Evolutionary conservation across 257 asterid genomes (phyloP), one percentile per base, ranked within the genome.

Genomic region (Solanum gandarillasii): DNA sequence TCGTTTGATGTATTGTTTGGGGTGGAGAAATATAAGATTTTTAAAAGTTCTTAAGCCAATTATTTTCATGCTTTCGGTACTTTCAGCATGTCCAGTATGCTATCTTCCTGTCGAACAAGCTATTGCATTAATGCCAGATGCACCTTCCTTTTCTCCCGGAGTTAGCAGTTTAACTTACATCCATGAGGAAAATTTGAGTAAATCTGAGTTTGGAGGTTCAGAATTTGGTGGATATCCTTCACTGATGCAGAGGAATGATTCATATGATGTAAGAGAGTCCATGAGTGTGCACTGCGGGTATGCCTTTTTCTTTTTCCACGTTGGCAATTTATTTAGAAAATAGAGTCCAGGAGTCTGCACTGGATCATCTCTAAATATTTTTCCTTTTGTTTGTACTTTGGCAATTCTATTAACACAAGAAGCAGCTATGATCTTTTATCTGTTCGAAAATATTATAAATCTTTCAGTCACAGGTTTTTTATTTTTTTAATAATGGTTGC

Each of bases 271-370:
- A 89, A 91, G 90, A 89, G 98, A 95, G 87, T 93, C 98, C 20
- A 96, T 95, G 99, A 91, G 86, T 83, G 91, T 96, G 89, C 97
- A 96, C 87, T 95, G 98, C 88, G 99, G 99, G 99, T 96, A 96
- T 87, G 98, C 34, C 88, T 20, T 75, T 62, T 41, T 41, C 84
- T 38, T 23, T 74, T 74, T 38, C 58, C 23, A 39, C 20, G 25
- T 78, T 41, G 84, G 38, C 36, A 78, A 78, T 41, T 39, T 41
- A 78, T 78, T 32, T 23, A 39, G 62, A 41, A n/a, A 41, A 76
- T 16, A 78, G 32, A 75, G 84, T 41, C 84, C 36, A 76, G 46
- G 84, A 41, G 60, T n/a, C 35, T 12, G 34, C 23, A 38, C 34
- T 75, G 84, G 84, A n/a, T n/a, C 27, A 41, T 25, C 62, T 75